Conservation (phyloP, 2,329 filamentous ascomycete genomes). For the Alternaria triticimaculans region DNA sequence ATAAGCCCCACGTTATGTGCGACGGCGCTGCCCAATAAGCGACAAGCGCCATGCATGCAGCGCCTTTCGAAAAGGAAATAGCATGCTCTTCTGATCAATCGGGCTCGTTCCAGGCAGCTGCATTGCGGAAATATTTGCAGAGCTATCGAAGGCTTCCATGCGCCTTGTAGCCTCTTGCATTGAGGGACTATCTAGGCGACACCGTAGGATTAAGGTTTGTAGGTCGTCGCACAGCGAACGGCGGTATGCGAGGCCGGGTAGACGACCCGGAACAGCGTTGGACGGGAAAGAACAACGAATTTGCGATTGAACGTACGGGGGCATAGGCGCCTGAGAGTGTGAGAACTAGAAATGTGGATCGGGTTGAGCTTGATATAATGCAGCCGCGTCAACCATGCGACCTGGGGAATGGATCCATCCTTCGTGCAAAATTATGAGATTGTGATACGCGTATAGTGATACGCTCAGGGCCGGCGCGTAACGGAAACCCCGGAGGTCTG, state of each 20-base stretch:
- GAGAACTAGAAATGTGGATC: neutral
- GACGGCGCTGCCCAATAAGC: slow-evolving; percentile 5
- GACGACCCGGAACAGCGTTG: neutral
- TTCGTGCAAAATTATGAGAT: neutral
- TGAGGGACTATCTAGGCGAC: neutral
- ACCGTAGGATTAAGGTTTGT: neutral
- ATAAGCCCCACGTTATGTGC: slow-evolving; percentile 8
- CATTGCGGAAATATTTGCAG: slow-evolving; percentile 1
- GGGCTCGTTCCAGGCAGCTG: neutral
- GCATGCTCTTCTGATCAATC: slow-evolving; percentile 8
- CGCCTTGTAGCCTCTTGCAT: neutral
- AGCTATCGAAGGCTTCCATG: neutral
- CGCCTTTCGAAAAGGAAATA: neutral
- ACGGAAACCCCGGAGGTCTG: neutral
- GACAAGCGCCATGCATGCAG: neutral
- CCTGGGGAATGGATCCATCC: neutral
- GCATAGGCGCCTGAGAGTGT: neutral
- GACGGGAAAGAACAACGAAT: neutral
- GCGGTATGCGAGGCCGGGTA: neutral
- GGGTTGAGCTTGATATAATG: neutral
- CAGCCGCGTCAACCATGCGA: neutral
- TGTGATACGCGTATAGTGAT: neutral
- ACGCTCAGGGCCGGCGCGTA: neutral
- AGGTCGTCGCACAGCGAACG: neutral
- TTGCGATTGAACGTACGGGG: neutral